phyloP scores from a whole-genome alignment of 2,329 filamentous ascomycete species.

The Emmonsia crescens region DNA sequence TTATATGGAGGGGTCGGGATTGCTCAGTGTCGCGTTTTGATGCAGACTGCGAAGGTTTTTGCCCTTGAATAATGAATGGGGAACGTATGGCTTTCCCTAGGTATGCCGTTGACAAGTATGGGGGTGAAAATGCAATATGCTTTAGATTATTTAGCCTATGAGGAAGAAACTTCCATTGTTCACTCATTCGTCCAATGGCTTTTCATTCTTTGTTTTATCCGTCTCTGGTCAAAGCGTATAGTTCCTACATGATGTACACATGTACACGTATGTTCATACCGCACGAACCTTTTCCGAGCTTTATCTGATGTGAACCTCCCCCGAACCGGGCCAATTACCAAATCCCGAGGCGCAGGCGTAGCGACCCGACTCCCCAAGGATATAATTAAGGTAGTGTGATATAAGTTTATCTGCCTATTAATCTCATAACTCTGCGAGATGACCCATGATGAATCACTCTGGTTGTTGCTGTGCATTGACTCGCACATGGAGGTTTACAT shows the following conservation, averaged over 20 bases:
- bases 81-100: background rate
- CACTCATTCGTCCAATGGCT: background rate
- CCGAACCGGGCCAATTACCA: background rate
- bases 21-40: background rate
- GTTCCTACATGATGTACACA: background rate
- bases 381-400: background rate
- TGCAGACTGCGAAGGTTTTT: background rate
- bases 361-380: background rate
- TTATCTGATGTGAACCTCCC: background rate
- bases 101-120: background rate
- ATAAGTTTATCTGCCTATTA: background rate
- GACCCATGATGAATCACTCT: background rate
- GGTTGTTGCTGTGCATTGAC: background rate
- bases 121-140: background rate
- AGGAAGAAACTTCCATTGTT: background rate
- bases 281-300: background rate
- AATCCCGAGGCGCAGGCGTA: background rate
- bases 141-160: background rate
- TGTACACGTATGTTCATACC: background rate
- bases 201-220: background rate
- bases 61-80: background rate
- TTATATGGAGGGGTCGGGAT: background rate
- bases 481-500: no score
- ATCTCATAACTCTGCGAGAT: background rate
- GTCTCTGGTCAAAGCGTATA: no score